phyloP scores from a whole-genome alignment of 23 red algal genomes.

The Gracilaria vermiculophylla region DNA sequence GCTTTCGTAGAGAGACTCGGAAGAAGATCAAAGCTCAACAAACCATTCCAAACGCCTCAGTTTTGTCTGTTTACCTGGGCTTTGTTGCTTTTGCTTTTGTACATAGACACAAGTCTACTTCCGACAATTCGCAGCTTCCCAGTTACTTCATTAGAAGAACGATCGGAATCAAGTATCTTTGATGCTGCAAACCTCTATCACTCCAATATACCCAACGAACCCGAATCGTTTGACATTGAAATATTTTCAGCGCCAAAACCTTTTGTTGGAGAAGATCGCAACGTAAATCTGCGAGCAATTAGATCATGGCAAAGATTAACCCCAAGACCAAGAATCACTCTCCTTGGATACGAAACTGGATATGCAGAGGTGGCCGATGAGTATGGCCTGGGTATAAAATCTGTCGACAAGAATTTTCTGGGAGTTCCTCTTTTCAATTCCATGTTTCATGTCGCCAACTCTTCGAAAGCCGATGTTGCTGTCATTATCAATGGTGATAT shows the following conservation, averaged over 20 bases:
- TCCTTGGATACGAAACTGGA: constrained; percentile 74
- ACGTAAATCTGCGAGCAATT: constrained; percentile 78
- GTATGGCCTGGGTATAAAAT: constrained; percentile 62
- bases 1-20: background rate
- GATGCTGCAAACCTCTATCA: background rate
- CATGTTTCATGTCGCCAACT: constrained; percentile 86
- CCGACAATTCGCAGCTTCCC: background rate
- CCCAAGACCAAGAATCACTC: constrained; percentile 77
- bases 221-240: constrained; percentile 33
- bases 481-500: constrained; percentile 96
- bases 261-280: constrained; percentile 75
- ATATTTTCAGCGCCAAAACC: constrained; percentile 92
- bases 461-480: constrained; percentile 62
- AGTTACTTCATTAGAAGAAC: background rate
- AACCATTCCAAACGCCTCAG: background rate
- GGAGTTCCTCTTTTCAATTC: constrained; percentile 95
- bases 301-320: constrained; percentile 77
- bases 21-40: background rate
- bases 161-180: background rate
- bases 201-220: background rate
- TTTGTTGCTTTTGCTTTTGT: background rate
- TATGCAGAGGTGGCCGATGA: constrained; percentile 70
- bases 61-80: background rate
- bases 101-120: background rate
- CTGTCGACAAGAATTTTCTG: constrained; percentile 88